Evolutionary conservation across 2,329 filamentous ascomycete species (phyloP).

Genomic region (Camillea tinctor): DNA sequence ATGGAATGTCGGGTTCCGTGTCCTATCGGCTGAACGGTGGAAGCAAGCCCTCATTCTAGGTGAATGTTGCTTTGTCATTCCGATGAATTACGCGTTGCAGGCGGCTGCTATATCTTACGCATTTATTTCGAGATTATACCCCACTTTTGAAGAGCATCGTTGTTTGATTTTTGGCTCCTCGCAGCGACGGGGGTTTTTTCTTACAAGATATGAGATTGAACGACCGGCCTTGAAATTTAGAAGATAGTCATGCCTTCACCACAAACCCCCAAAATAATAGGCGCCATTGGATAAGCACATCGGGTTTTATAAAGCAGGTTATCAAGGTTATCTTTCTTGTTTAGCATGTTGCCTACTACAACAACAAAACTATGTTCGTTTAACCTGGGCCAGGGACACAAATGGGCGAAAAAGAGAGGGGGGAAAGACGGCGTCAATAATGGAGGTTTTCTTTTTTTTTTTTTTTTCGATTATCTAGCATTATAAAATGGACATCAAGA

Average conservation of each 20-base stretch:
- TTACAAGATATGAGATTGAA: neutral
- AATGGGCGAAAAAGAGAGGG: neutral
- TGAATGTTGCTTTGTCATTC: slow-evolving; percentile 22
- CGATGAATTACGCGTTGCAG: slow-evolving; percentile 17
- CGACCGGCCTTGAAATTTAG: neutral
- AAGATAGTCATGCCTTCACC: neutral
- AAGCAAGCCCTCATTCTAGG: slow-evolving; percentile 34
- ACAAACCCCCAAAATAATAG: neutral
- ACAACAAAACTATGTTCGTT: neutral
- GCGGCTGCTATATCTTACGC: neutral
- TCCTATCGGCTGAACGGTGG: slow-evolving; percentile 29
- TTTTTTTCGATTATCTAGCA: neutral
- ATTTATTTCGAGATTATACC: neutral
- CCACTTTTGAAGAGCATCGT: neutral
- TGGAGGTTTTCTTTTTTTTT: neutral
- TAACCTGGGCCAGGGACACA: neutral
- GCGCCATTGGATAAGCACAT: neutral
- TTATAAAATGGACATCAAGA: neutral
- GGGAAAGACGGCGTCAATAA: neutral
- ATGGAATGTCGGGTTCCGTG: slow-evolving; percentile 18
- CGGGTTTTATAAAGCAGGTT: neutral
- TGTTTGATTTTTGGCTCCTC: neutral
- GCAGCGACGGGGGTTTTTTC: neutral
- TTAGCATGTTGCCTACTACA: neutral
- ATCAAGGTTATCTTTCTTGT: neutral